Evolutionary conservation across 2,329 filamentous ascomycete species (phyloP).

Genomic region (Dryadomyces quercus-mongolicae): DNA sequence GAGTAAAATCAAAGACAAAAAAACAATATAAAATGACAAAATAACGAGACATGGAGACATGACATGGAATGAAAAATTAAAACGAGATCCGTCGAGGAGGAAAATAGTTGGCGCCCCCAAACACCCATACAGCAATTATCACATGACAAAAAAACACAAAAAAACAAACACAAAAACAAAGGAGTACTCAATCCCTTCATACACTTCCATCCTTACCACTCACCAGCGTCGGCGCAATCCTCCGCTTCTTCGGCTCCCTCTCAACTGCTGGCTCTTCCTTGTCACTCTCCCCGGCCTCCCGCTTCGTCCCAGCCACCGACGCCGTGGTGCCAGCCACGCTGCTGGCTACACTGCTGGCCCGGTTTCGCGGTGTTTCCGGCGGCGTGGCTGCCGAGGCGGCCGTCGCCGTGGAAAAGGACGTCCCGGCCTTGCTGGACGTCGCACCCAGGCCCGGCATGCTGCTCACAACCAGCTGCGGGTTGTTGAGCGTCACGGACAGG

Average conservation of each 20-base stretch:
- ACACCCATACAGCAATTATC: no score
- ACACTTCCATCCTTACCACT: conserved; percentile 10
- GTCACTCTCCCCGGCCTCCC: conserved; percentile 39
- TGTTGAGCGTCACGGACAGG: conserved; percentile 45
- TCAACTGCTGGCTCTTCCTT: conserved; percentile 26
- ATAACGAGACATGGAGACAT: neutral
- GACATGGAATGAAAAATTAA: neutral
- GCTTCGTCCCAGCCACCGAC: conserved; percentile 32
- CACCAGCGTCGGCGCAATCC: conserved; percentile 57
- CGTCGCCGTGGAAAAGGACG: neutral
- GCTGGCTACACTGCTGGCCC: conserved; percentile 37
- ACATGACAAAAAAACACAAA: neutral
- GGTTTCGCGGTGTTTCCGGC: conserved; percentile 69
- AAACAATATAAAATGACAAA: neutral
- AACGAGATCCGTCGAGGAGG: neutral
- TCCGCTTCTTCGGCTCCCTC: conserved; percentile 49
- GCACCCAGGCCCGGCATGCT: conserved; percentile 64
- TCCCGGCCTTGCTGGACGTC: conserved; percentile 47
- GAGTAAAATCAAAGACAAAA: neutral
- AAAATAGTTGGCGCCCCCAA: neutral
- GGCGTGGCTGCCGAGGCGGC: conserved; percentile 43
- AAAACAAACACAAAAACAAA: neutral
- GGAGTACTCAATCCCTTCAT: neutral
- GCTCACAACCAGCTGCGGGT: conserved; percentile 67
- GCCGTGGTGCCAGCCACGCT: conserved; percentile 26